phyloP scores from a whole-genome alignment of 2,329 filamentous ascomycete genomes.

The Aspergillus phoenicis region DNA sequence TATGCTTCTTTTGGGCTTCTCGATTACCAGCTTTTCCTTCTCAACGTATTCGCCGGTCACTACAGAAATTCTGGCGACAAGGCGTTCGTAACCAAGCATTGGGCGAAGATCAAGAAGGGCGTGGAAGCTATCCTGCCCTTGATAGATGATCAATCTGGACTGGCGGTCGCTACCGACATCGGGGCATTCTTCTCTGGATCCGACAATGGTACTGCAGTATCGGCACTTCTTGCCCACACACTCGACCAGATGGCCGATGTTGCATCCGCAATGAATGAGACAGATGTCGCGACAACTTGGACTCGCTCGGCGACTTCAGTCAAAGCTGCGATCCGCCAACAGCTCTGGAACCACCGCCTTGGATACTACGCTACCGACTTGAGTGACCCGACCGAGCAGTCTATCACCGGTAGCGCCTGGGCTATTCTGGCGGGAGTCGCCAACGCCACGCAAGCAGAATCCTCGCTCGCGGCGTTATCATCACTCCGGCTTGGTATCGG shows the following conservation, averaged over 20 bases:
- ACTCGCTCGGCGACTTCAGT: not conserved
- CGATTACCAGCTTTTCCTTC: constrained; percentile 26
- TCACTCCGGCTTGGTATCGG: constrained; percentile 37
- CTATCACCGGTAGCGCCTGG: constrained; percentile 11
- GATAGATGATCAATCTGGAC: constrained; percentile 8
- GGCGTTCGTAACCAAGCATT: constrained; percentile 27
- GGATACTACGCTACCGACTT: constrained; percentile 13
- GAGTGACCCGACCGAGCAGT: constrained; percentile 6
- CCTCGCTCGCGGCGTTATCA: constrained; percentile 34
- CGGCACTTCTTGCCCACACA: constrained; percentile 16
- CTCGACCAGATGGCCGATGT: constrained; percentile 16
- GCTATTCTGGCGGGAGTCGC: constrained; percentile 25
- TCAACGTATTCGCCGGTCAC: constrained; percentile 27
- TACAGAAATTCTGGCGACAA: constrained; percentile 36
- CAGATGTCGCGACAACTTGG: constrained; percentile 5
- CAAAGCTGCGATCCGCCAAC: constrained; percentile 14
- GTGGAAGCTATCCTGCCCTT: not conserved
- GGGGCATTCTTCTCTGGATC: constrained; percentile 25
- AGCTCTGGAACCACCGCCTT: constrained; percentile 16
- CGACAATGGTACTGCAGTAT: constrained; percentile 18
- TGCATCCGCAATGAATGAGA: constrained; percentile 11
- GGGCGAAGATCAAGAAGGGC: not conserved
- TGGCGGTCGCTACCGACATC: not conserved
- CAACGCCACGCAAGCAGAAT: constrained; percentile 32
- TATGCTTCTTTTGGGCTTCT: constrained; percentile 15